phyloP scores from a whole-genome alignment of 768 basidiomycete genomes.

The Tulasnella sp. region DNA sequence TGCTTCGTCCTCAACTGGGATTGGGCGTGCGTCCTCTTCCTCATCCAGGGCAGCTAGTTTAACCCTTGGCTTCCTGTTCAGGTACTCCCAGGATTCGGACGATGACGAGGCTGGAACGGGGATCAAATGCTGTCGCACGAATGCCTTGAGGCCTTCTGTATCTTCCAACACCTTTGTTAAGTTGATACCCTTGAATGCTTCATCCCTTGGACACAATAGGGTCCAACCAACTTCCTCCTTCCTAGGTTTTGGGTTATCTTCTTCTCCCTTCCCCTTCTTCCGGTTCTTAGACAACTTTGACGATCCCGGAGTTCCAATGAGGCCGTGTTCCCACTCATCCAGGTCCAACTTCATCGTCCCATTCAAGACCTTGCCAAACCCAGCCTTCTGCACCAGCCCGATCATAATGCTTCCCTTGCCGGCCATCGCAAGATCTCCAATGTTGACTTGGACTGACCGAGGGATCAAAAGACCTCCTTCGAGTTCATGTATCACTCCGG shows the following conservation, averaged over 20 bases:
- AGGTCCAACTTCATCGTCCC: constrained; percentile 41
- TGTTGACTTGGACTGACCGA: constrained; percentile 71
- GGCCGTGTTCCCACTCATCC: constrained; percentile 16
- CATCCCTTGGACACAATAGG: constrained; percentile 82
- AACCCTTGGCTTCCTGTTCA: constrained; percentile 19
- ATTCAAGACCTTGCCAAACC: constrained; percentile 85
- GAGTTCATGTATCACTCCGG: constrained; percentile 86
- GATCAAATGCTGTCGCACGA: constrained; percentile 73
- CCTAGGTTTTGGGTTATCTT: background rate
- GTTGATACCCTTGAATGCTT: constrained; percentile 83
- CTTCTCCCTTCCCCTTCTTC: background rate
- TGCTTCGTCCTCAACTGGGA: constrained; percentile 60
- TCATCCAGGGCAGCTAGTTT: constrained; percentile 31
- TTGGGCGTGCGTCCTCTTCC: constrained; percentile 61
- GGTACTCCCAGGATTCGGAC: background rate
- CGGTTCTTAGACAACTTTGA: constrained; percentile 29
- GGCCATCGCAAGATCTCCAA: constrained; percentile 85
- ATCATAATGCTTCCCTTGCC: constrained; percentile 86
- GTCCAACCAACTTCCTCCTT: constrained; percentile 55
- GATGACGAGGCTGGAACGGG: constrained; percentile 33
- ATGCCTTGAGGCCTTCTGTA: constrained; percentile 42
- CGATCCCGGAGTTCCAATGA: background rate
- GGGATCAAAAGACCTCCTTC: constrained; percentile 73
- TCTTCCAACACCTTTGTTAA: constrained; percentile 63
- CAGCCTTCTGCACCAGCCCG: constrained; percentile 71